Conservation (phyloP, 2,329 filamentous ascomycete genomes). For the Colletotrichum falcatum region DNA sequence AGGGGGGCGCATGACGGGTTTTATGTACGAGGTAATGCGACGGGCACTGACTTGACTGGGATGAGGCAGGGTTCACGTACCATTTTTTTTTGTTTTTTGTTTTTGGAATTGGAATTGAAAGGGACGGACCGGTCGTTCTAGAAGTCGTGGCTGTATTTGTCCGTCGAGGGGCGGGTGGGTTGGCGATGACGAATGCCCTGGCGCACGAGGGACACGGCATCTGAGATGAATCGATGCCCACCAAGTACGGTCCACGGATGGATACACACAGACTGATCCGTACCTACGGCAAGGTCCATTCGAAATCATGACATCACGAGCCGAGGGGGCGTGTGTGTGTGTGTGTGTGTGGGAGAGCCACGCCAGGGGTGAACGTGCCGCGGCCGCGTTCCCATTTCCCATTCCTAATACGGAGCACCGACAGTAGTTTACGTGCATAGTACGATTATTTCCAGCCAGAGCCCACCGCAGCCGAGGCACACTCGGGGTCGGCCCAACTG, state of each 20-base stretch:
- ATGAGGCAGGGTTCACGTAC: conserved; percentile 29
- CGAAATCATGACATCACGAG: conserved; percentile 38
- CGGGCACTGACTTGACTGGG: not conserved
- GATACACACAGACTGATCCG: too few relatives aligned
- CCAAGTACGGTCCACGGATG: not conserved
- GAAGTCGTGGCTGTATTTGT: not conserved
- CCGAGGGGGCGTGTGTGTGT: too few relatives aligned
- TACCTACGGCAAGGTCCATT: too few relatives aligned
- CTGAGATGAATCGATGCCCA: not conserved
- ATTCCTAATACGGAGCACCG: too few relatives aligned
- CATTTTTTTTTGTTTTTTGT: conserved; percentile 22
- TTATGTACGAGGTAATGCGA: conserved; percentile 27
- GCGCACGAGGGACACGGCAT: not conserved
- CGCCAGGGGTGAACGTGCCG: too few relatives aligned
- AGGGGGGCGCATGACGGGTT: not conserved
- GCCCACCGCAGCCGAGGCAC: conserved; percentile 20
- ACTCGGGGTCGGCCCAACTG: conserved; percentile 32
- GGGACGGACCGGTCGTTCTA: conserved; percentile 6
- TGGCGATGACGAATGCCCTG: too few relatives aligned
- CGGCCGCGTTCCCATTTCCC: too few relatives aligned
- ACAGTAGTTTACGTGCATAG: not conserved
- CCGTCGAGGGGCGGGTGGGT: too few relatives aligned
- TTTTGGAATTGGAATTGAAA: too few relatives aligned
- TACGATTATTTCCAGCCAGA: too few relatives aligned
- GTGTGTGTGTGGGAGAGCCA: conserved; percentile 1